These are phyloP conservation scores for Xylaria arbuscula DNA, from an alignment of 2,329 filamentous ascomycete species.

Conservation along the genomic window DNA sequence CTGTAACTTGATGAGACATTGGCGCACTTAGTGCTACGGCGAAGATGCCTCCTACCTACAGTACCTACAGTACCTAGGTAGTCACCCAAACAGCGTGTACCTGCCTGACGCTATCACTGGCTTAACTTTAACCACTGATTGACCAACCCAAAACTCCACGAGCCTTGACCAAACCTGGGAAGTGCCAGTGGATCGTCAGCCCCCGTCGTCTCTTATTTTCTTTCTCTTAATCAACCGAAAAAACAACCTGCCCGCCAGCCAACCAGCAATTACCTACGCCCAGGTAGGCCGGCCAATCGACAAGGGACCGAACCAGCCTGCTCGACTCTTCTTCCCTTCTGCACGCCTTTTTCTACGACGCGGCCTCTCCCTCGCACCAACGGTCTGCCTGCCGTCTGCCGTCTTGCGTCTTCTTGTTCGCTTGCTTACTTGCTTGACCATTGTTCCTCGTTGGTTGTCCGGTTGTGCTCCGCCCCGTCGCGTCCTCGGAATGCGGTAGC, in stretches of 20 bases:
- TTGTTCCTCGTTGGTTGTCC: conserved; percentile 40
- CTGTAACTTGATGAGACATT: conserved; percentile 1
- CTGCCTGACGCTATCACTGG: conserved; percentile 22
- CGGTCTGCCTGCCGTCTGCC: conserved; percentile 22
- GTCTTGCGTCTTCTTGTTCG: conserved; percentile 14
- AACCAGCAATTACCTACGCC: conserved; percentile 12
- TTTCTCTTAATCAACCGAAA: conserved; percentile 33
- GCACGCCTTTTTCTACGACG: conserved; percentile 14
- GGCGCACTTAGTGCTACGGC: neutral
- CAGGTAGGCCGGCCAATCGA: conserved; percentile 33
- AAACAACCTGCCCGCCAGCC: conserved; percentile 30
- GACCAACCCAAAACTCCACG: conserved; percentile 21
- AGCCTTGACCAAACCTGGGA: conserved; percentile 37
- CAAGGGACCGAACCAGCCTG: conserved; percentile 31
- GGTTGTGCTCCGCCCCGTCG: conserved; percentile 38
- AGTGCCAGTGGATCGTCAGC: conserved; percentile 39
- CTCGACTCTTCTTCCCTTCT: conserved; percentile 25
- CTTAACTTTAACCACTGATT: conserved; percentile 7
- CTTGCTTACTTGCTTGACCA: neutral
- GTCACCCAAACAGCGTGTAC: conserved; percentile 16
- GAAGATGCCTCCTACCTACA: too few species aligned
- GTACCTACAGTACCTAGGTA: neutral
- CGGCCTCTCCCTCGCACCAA: conserved; percentile 22
- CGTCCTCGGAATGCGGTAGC: conserved; percentile 68
- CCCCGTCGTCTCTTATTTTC: conserved; percentile 38